These are phyloP conservation scores for Zalerion maritima DNA, from an alignment of 495 filamentous ascomycete species.

Conservation along the genomic window DNA sequence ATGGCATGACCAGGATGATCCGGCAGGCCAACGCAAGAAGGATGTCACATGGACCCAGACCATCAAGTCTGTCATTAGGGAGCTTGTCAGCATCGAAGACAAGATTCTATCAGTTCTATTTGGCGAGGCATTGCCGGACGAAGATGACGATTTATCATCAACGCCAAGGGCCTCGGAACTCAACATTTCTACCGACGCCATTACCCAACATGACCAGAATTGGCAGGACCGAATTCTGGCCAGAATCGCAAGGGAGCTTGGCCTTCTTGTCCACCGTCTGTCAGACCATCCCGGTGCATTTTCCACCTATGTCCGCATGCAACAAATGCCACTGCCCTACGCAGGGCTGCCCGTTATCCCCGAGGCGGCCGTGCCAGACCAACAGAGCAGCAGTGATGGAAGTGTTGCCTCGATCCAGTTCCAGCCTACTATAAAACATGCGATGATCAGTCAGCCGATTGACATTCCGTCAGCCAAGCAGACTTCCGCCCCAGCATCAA, in stretches of 20 bases:
- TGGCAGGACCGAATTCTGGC: conserved; percentile 73
- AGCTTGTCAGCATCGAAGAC: conserved; percentile 86
- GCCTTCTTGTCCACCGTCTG: conserved; percentile 65
- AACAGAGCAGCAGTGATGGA: conserved; percentile 9
- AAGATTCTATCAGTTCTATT: conserved; percentile 70
- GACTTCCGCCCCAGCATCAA: conserved; percentile 5
- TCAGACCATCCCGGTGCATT: conserved; percentile 64
- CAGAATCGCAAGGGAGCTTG: conserved; percentile 75
- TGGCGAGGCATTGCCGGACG: conserved; percentile 61
- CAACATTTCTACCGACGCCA: conserved; percentile 11
- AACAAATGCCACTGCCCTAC: conserved; percentile 37
- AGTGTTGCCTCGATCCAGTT: conserved; percentile 25
- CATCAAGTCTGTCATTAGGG: conserved; percentile 71
- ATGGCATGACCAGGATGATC: conserved; percentile 25
- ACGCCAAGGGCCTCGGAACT: conserved; percentile 20
- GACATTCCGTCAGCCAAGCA: conserved; percentile 10
- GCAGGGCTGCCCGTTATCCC: conserved; percentile 40
- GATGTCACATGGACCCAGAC: conserved; percentile 70
- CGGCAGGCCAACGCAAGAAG: conserved; percentile 19
- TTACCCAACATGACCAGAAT: conserved; percentile 25
- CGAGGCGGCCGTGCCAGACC: conserved; percentile 17
- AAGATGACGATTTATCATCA: conserved; percentile 30
- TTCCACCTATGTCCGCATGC: conserved; percentile 49
- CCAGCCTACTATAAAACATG: conserved; percentile 27
- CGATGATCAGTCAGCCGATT: conserved; percentile 14